phyloP scores from a whole-genome alignment of 768 basidiomycete species.

The Serpula lacrymans region DNA sequence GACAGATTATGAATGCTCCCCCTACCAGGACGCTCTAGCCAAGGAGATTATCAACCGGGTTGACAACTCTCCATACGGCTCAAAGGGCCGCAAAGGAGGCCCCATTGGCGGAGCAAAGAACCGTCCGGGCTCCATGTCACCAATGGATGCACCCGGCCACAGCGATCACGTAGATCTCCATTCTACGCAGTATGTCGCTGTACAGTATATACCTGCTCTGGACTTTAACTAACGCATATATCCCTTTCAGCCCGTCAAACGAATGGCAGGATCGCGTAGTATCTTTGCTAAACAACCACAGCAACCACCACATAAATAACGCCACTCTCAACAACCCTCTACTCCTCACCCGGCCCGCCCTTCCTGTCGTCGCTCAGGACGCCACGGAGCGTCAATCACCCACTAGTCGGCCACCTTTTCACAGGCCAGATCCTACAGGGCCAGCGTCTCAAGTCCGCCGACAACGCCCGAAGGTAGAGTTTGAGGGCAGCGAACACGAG shows the following conservation, averaged over 20 bases:
- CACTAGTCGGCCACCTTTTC: no score
- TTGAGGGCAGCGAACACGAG: no score
- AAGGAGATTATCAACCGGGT: constrained; percentile 78
- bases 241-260: constrained; percentile 57
- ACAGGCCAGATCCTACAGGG: no score
- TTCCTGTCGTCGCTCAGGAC: no score
- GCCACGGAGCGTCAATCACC: no score
- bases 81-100: constrained; percentile 58
- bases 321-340: no score
- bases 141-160: constrained; percentile 13
- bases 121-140: neutral
- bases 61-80: constrained; percentile 77
- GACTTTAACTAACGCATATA: constrained; percentile 4
- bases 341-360: no score
- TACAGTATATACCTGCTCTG: no score
- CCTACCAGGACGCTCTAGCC: constrained; percentile 66
- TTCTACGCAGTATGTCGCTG: constrained; percentile 56
- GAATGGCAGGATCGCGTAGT: constrained; percentile 79
- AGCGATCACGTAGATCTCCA: constrained; percentile 38
- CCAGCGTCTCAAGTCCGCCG: no score
- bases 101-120: constrained; percentile 27
- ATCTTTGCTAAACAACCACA: constrained; percentile 16
- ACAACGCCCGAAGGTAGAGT: no score
- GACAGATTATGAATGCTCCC: constrained; percentile 9
- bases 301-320: no score